Conservation (phyloP, 768 basidiomycete species). For the Mycena galopus region DNA sequence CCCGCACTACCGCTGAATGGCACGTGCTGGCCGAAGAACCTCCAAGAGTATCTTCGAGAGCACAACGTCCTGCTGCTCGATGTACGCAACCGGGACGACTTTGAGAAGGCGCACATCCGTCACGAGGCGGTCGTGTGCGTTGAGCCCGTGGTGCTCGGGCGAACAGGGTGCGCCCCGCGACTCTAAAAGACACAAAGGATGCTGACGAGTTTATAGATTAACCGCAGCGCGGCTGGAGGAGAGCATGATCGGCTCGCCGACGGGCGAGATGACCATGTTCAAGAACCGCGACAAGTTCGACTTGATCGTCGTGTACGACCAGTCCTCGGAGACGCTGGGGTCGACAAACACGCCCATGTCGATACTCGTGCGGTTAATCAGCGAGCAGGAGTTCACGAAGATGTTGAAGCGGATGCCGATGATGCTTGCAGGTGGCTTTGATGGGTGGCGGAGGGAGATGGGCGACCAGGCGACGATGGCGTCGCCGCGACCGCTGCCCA, state of each 20-base stretch:
- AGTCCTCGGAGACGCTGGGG: slow-evolving; percentile 66
- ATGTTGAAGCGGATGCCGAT: slow-evolving; percentile 82
- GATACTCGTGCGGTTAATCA: slow-evolving; percentile 75
- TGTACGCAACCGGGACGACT: slow-evolving; percentile 83
- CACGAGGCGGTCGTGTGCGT: slow-evolving; percentile 82
- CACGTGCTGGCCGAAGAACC: slow-evolving; percentile 68
- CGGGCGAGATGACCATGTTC: slow-evolving; percentile 81
- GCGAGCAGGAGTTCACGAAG: slow-evolving; percentile 79
- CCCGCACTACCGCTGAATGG: slow-evolving; percentile 71
- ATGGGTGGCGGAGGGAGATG: slow-evolving; percentile 80
- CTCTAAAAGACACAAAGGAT: neutral
- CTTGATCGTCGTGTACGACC: slow-evolving; percentile 88
- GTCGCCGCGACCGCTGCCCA: slow-evolving; percentile 34
- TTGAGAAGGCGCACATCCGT: slow-evolving; percentile 79
- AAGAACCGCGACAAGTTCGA: slow-evolving; percentile 90
- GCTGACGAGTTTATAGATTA: slow-evolving; percentile 60
- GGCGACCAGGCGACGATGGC: slow-evolving; percentile 55
- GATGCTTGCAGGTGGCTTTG: slow-evolving; percentile 86
- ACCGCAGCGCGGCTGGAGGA: slow-evolving; percentile 78
- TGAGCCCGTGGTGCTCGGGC: slow-evolving; percentile 81
- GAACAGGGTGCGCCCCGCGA: slow-evolving; percentile 69
- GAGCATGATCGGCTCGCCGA: slow-evolving; percentile 78
- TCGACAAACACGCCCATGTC: slow-evolving; percentile 65
- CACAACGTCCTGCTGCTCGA: slow-evolving; percentile 84
- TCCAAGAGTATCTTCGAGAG: slow-evolving; percentile 69